Percentiles rank a stretch among this genome's conserved stretches.
Conservation (phyloP, 2,329 filamentous ascomycete genomes). For the Penicillium concentricum region DNA sequence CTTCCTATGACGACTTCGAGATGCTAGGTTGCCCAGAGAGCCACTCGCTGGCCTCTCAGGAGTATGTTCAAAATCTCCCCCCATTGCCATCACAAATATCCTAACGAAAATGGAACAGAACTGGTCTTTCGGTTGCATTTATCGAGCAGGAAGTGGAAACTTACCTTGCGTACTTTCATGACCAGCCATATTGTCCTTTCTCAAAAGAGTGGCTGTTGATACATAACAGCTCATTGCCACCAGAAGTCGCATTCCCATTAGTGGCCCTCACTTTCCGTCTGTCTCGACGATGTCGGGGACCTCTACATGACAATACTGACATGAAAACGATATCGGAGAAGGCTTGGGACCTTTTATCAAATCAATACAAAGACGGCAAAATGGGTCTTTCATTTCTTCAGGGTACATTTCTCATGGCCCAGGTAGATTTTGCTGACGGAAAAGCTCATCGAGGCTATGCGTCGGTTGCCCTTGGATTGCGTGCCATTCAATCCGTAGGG, state of each 20-base stretch:
- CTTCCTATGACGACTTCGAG: background rate
- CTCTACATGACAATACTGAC: background rate
- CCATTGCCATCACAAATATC: background rate
- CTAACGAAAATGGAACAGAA: background rate
- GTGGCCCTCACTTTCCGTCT: conserved; percentile 25
- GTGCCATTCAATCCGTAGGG: conserved; percentile 22
- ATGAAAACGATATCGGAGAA: conserved; percentile 12
- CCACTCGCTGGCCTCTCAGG: background rate
- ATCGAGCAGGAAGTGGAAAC: conserved; percentile 20
- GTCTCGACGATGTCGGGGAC: conserved; percentile 8
- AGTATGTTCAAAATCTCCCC: background rate
- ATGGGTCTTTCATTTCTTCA: conserved; percentile 23
- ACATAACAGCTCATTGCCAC: conserved; percentile 11
- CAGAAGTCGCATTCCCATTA: conserved; percentile 22
- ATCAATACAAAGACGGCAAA: conserved; percentile 14
- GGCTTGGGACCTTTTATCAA: conserved; percentile 24
- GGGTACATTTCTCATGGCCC: conserved; percentile 25
- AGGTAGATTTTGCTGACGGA: conserved; percentile 26
- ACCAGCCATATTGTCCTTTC: conserved; percentile 28
- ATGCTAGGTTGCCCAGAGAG: background rate
- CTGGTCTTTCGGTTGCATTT: conserved; percentile 1
- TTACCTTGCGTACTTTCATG: conserved; percentile 25
- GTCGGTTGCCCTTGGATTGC: conserved; percentile 23
- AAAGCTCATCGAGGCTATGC: conserved; percentile 21
- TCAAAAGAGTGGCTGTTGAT: conserved; percentile 17